Evolutionary conservation across 2,329 filamentous ascomycete genomes (phyloP).

Genomic region (Sporothrix globosa): DNA sequence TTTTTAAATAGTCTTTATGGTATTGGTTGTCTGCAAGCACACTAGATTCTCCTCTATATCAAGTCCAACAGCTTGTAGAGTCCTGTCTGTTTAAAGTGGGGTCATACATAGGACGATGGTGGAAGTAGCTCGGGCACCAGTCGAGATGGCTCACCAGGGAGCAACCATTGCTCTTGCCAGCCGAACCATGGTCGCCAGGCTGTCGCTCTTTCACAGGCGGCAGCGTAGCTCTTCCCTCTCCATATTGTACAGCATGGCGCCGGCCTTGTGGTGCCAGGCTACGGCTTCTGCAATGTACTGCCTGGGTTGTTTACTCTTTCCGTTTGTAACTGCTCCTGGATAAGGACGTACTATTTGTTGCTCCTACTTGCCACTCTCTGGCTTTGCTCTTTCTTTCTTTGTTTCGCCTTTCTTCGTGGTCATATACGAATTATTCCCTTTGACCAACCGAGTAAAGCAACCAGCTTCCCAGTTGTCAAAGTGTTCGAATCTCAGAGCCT

Average conservation of each 20-base stretch:
- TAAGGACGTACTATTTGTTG: background rate
- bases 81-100: background rate
- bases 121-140: slow-evolving; percentile 1
- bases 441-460: background rate
- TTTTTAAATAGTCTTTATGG: background rate
- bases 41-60: background rate
- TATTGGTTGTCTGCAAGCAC: background rate
- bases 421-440: background rate
- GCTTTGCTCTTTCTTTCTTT: background rate
- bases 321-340: background rate
- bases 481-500: background rate
- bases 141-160: background rate
- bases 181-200: slow-evolving; percentile 2
- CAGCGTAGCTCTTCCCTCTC: background rate
- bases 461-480: background rate
- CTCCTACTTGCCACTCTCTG: background rate
- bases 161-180: slow-evolving; percentile 1
- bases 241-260: background rate
- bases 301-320: background rate
- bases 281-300: background rate
- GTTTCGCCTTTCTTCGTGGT: background rate
- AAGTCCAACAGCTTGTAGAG: background rate
- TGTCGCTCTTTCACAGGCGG: background rate
- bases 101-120: slow-evolving; percentile 3
- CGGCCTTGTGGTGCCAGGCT: background rate